phyloP scores from a whole-genome alignment of 331 rosid genomes.

The Acacia pycnantha region DNA sequence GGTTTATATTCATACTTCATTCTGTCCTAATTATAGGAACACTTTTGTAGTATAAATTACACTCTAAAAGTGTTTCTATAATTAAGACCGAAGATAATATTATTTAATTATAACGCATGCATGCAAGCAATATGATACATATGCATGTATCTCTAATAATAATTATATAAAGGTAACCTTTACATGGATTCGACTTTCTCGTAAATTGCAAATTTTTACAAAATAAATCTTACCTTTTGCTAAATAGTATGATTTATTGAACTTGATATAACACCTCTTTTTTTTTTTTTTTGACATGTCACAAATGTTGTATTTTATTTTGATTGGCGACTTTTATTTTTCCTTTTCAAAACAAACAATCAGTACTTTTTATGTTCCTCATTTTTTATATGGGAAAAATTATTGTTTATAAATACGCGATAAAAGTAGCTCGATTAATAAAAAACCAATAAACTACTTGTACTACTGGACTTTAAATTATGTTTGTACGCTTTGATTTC shows the following conservation, averaged over 20 bases:
- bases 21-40: no score
- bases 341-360: background rate
- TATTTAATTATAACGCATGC: no score
- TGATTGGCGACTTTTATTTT: background rate
- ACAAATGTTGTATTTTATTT: background rate
- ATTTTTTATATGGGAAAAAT: no score
- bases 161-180: background rate
- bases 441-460: no score
- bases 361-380: background rate
- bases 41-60: no score
- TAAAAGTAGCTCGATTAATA: no score
- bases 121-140: no score
- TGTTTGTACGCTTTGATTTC: background rate
- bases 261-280: background rate
- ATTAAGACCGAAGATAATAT: no score
- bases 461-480: no score
- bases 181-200: background rate
- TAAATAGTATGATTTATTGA: no score
- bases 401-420: no score
- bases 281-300: background rate
- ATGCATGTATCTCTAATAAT: background rate
- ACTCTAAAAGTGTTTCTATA: no score
- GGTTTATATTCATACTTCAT: background rate
- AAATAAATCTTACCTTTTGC: background rate
- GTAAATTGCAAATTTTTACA: background rate